phyloP scores from a whole-genome alignment of 768 basidiomycete genomes.

The Suillus paluster region DNA sequence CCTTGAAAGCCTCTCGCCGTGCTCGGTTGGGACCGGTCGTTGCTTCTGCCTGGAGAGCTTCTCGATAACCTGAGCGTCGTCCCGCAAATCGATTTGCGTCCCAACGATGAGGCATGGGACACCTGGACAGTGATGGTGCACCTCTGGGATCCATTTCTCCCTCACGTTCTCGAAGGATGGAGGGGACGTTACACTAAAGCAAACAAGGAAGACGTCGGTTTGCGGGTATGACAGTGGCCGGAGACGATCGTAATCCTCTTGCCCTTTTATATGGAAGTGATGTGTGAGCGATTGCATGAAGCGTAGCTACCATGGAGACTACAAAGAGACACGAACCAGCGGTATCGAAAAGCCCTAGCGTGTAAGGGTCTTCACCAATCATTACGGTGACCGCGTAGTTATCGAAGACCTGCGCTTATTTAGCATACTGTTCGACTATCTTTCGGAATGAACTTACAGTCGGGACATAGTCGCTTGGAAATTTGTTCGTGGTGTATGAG shows the following conservation, averaged over 20 bases:
- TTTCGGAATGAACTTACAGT: constrained; percentile 64
- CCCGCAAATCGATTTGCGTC: constrained; percentile 96
- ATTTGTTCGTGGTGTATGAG: constrained; percentile 97
- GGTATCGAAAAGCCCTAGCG: constrained; percentile 97
- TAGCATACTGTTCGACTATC: constrained; percentile 8
- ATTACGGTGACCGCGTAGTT: constrained; percentile 99
- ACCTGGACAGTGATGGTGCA: constrained; percentile 99
- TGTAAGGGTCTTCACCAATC: constrained; percentile 99
- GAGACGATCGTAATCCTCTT: constrained; percentile 99
- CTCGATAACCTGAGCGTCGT: constrained; percentile 91
- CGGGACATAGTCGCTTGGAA: constrained; percentile 98
- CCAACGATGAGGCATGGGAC: constrained; percentile 99
- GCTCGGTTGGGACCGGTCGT: constrained; percentile 84
- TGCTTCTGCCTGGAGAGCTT: constrained; percentile 97
- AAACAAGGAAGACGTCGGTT: constrained; percentile 99
- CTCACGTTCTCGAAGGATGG: constrained; percentile 99
- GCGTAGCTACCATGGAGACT: constrained; percentile 5
- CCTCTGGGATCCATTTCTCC: constrained; percentile 99
- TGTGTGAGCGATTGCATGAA: constrained; percentile 16
- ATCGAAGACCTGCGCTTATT: constrained; percentile 75
- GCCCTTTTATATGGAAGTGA: constrained; percentile 55
- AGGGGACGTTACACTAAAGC: constrained; percentile 98
- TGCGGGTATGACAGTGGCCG: constrained; percentile 99
- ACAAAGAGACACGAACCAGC: constrained; percentile 69
- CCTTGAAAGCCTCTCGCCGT: constrained; percentile 93